A percentile compares a stretch with the other conserved stretches of the same genome.
These are phyloP conservation scores for Urostyla sp. DNA, from an alignment of 73 alveolate genomes.

Conservation along the genomic window DNA sequence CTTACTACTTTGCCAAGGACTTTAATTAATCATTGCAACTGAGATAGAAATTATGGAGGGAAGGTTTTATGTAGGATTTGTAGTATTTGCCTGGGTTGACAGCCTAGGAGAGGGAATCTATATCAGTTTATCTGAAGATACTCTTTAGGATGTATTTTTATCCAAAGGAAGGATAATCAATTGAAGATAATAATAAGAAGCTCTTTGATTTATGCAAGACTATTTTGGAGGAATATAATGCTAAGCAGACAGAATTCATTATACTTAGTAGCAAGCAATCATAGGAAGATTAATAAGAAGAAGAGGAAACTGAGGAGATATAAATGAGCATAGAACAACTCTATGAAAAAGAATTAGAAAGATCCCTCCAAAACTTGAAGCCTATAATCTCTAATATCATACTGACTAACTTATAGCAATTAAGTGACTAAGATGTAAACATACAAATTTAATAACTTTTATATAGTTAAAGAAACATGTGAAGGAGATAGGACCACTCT, in stretches of 20 bases:
- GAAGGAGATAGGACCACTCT: slow-evolving; percentile 48
- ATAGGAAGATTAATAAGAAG: slow-evolving; percentile 17
- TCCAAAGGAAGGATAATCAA: slow-evolving; percentile 45
- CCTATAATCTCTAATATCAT: slow-evolving; percentile 59
- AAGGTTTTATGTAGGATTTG: slow-evolving; percentile 69
- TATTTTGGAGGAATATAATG: slow-evolving; percentile 52
- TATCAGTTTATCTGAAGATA: slow-evolving; percentile 36
- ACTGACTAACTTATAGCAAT: slow-evolving; percentile 39
- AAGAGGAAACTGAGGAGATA: slow-evolving; percentile 27
- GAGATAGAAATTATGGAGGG: slow-evolving; percentile 68
- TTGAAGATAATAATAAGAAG: slow-evolving; percentile 14
- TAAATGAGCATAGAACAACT: slow-evolving; percentile 12
- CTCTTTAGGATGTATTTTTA: slow-evolving; percentile 55
- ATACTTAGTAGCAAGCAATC: slow-evolving; percentile 33
- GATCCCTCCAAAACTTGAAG: slow-evolving; percentile 49
- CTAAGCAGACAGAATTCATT: slow-evolving; percentile 58
- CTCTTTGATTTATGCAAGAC: slow-evolving; percentile 63
- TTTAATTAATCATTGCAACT: slow-evolving; percentile 58
- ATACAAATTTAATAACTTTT: neutral
- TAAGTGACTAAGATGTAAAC: slow-evolving; percentile 49
- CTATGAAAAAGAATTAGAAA: slow-evolving; percentile 62
- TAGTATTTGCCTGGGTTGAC: slow-evolving; percentile 70
- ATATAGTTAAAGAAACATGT: slow-evolving; percentile 34
- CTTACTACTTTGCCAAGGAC: slow-evolving; percentile 65
- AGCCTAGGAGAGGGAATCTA: slow-evolving; percentile 63